phyloP scores from a whole-genome alignment of 2,329 filamentous ascomycete species.

The Microdochium trichocladiopsis region DNA sequence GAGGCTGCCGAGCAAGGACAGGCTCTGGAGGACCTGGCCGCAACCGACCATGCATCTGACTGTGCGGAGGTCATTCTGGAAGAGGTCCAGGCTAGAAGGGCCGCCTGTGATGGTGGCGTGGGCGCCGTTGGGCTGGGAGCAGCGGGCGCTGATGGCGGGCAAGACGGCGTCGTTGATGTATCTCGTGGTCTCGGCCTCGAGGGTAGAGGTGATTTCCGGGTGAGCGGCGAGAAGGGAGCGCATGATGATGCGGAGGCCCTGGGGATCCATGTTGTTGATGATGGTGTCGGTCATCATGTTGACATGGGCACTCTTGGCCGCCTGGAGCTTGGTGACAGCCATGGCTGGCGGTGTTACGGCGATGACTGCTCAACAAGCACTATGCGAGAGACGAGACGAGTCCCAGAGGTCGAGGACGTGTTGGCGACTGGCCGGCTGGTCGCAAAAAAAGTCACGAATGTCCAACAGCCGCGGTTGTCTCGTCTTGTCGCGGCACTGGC shows the following conservation, averaged over 20 bases:
- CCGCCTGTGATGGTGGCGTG: background rate
- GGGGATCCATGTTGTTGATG: constrained; percentile 30
- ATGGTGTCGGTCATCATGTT: constrained; percentile 40
- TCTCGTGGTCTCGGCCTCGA: constrained; percentile 20
- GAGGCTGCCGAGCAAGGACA: constrained; percentile 8
- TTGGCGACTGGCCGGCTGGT: too few species aligned
- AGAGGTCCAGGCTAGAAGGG: background rate
- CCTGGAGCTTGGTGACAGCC: background rate
- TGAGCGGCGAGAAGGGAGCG: constrained; percentile 20
- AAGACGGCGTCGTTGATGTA: constrained; percentile 15
- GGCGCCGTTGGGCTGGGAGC: constrained; percentile 2
- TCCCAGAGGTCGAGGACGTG: too few species aligned
- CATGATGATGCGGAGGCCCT: constrained; percentile 30
- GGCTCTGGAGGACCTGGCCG: constrained; percentile 10
- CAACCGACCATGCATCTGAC: constrained; percentile 18
- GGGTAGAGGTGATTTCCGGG: constrained; percentile 19
- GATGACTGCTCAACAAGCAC: background rate
- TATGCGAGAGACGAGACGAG: too few species aligned
- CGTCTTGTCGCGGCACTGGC: too few species aligned
- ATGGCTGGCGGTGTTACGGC: background rate
- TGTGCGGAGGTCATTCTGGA: constrained; percentile 1
- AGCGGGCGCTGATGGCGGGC: background rate
- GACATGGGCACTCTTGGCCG: constrained; percentile 27
- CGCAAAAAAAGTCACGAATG: too few species aligned
- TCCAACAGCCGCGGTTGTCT: too few species aligned